Base-by-base conservation (phyloP, 169 alveolate species). In the Eimeria zaria region DNA sequence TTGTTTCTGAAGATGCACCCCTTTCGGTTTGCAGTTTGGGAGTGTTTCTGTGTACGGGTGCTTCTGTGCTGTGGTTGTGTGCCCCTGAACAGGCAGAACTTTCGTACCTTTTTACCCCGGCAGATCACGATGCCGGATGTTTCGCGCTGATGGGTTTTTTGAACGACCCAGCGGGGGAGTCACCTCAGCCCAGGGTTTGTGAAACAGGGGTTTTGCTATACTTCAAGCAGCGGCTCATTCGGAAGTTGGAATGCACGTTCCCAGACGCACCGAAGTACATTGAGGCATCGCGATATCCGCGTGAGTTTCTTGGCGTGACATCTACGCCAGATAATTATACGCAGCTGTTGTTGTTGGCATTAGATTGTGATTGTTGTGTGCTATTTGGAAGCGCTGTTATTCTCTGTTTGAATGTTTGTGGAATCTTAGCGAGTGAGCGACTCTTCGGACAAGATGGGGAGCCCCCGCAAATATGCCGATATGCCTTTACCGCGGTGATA, bases 191-290 rank as follows among this genome's bases (percentile, higher is more conserved):
- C 73, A 94, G 98, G 55, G 98, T 98, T 4, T 97, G 98, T 81
- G 99, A 98, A 76, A 97, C 99, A 2, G 99, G 99, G 27, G 98
- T 98, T 41, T 95, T 98, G 96, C 97, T 98, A 36, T 98, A 98
- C 97, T 98, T 97, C 93, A 98, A 97, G 89, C 98, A 98, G 36
- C 92, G 99, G 55, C 97, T 98, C 64, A 98, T 98, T 7, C 97
- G 98, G 30, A 95, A 99, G 92, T 96, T 98, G 67, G 99, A 98
- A 94, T 98, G 98, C n/a, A 97, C 96, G 71, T 98, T 98, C 96
- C 99, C 99, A 14, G 99, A 98, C 60, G 91, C 98, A 12, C 97
- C 98, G 30, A 89, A 93, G 73, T 98, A 97, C 69, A 71, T 98
- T 36, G 98, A 97, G 36, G 96, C 98, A 22, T 36, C 93, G 53